Evolutionary conservation across 345 rosid genomes (phyloP).

Genomic region (Euphorbia tirucalli): DNA sequence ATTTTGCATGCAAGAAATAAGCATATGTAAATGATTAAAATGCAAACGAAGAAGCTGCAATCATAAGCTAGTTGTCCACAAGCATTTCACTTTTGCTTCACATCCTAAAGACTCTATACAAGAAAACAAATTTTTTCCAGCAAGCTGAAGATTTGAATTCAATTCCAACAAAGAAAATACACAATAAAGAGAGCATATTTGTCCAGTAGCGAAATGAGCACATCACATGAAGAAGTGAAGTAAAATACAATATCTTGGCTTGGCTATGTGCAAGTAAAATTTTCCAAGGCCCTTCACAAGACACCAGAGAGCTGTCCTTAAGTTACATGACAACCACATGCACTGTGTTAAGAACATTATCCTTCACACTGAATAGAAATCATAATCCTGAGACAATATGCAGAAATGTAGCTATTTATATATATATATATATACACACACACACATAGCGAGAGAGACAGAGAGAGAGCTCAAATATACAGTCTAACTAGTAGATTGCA

Average conservation of each 20-base stretch:
- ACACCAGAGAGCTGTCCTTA: not conserved
- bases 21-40: not conserved
- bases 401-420: too few species aligned
- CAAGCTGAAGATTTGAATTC: too few species aligned
- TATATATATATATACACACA: too few species aligned
- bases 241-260: not conserved
- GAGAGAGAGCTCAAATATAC: not conserved
- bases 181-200: too few species aligned
- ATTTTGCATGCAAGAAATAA: not conserved
- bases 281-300: not conserved
- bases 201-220: not conserved
- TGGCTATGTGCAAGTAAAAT: not conserved
- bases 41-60: not conserved
- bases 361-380: not conserved
- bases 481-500: not conserved
- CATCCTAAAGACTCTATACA: not conserved
- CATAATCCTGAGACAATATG: not conserved
- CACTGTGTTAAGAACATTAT: not conserved
- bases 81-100: not conserved
- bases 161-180: too few species aligned
- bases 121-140: not conserved
- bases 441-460: not conserved
- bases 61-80: not conserved
- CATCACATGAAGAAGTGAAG: not conserved
- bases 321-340: not conserved